Percentiles rank a stretch among this genome's conserved stretches.
phyloP scores from a whole-genome alignment of 805 yeast species.

The Starmera pachycereana region DNA sequence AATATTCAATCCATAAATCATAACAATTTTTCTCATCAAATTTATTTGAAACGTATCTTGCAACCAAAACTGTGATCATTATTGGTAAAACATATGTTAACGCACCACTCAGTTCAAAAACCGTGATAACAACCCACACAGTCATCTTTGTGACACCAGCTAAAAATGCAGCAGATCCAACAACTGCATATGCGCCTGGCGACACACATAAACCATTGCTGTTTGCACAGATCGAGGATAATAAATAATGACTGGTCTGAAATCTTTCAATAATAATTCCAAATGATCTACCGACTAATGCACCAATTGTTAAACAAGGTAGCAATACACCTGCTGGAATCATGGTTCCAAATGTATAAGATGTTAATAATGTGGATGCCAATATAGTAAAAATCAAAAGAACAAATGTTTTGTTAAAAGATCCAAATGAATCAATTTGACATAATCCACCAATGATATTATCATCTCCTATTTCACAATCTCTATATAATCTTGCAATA shows the following conservation, averaged over 20 bases:
- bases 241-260: constrained; percentile 28
- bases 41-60: constrained; percentile 63
- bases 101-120: constrained; percentile 83
- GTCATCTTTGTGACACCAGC: constrained; percentile 78
- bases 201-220: constrained; percentile 50
- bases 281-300: constrained; percentile 42
- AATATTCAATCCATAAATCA: constrained; percentile 41
- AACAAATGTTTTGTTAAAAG: constrained; percentile 3
- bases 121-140: constrained; percentile 67
- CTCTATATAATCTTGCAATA: constrained; percentile 56
- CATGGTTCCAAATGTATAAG: constrained; percentile 58
- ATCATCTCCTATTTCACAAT: constrained; percentile 32
- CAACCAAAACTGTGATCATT: constrained; percentile 71
- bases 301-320: constrained; percentile 58
- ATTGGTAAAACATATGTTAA: constrained; percentile 75
- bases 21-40: constrained; percentile 51
- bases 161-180: constrained; percentile 77
- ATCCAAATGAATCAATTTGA: constrained; percentile 2
- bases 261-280: constrained; percentile 42
- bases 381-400: constrained; percentile 16
- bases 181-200: constrained; percentile 82
- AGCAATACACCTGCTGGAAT: constrained; percentile 61
- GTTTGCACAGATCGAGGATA: constrained; percentile 29
- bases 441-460: constrained; percentile 20
- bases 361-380: constrained; percentile 49